Conservation (phyloP, 208 protist genomes). For the Acanthamoeba royreba region DNA sequence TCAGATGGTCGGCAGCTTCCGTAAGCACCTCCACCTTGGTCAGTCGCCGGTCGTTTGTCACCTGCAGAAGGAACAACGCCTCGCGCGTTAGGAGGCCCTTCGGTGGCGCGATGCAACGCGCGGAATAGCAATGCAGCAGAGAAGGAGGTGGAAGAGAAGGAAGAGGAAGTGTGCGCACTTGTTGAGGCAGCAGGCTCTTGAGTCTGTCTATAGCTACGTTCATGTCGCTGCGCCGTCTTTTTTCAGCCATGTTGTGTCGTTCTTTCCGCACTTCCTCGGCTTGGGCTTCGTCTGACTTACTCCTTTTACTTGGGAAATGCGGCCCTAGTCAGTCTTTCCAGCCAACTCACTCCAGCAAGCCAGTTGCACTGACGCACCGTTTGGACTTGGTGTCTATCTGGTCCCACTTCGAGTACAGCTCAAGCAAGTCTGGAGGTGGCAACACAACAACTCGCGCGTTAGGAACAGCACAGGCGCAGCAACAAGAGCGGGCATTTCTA, state of each 20-base stretch:
- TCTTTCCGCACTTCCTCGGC: constrained; percentile 32
- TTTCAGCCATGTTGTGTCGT: constrained; percentile 41
- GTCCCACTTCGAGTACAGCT: constrained; percentile 41
- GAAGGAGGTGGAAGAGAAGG: too few relatives aligned
- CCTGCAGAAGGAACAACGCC: background rate
- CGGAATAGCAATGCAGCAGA: background rate
- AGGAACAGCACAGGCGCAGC: too few relatives aligned
- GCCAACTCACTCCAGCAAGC: background rate
- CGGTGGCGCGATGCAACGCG: too few relatives aligned
- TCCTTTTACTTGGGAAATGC: too few relatives aligned
- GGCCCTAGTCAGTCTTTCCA: too few relatives aligned
- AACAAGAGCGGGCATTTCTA: too few relatives aligned
- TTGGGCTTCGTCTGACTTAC: background rate
- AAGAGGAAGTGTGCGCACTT: background rate
- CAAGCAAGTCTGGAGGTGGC: constrained; percentile 12
- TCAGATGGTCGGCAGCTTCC: constrained; percentile 23
- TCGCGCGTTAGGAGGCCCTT: too few relatives aligned
- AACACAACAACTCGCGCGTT: too few relatives aligned
- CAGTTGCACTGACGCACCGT: background rate
- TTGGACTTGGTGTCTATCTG: background rate
- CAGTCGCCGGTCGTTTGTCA: constrained; percentile 35
- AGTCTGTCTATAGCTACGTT: constrained; percentile 14
- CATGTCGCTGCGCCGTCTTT: constrained; percentile 25
- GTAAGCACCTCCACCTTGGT: constrained; percentile 27
- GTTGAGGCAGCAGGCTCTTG: constrained; percentile 9